phyloP scores from a whole-genome alignment of 208 protist genomes.

The Trypanosomatidae sp. region DNA sequence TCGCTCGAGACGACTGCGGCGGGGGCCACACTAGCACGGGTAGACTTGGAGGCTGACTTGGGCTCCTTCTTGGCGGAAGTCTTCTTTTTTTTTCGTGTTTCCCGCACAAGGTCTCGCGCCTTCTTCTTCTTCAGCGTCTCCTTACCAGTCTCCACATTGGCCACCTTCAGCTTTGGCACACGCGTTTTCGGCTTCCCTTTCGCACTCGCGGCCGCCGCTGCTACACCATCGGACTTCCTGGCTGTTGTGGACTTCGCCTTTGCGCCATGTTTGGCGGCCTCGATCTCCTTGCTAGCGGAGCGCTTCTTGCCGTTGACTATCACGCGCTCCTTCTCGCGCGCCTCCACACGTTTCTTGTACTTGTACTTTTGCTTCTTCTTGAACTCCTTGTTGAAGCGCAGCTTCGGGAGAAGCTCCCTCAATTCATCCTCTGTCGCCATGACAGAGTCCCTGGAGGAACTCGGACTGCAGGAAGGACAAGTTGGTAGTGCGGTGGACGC shows the following conservation, averaged over 20 bases:
- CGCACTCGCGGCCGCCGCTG: not conserved
- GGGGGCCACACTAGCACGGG: not conserved
- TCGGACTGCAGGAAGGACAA: not conserved
- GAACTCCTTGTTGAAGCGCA: slow-evolving; percentile 64
- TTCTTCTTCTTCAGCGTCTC: slow-evolving; percentile 61
- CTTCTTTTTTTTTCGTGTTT: slow-evolving; percentile 35
- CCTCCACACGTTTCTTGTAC: slow-evolving; percentile 43
- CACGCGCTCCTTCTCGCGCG: slow-evolving; percentile 29
- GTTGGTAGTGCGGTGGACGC: not conserved
- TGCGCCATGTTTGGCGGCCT: slow-evolving; percentile 11
- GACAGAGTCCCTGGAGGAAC: not conserved
- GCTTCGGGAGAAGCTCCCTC: slow-evolving; percentile 36
- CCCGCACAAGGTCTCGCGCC: slow-evolving; percentile 33
- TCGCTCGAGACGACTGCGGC: not conserved
- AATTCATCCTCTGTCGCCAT: slow-evolving; percentile 30
- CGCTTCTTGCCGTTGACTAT: slow-evolving; percentile 30
- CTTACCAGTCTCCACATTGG: slow-evolving; percentile 41
- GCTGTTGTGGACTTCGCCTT: not conserved
- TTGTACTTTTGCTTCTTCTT: slow-evolving; percentile 46
- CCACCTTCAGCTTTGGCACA: slow-evolving; percentile 43
- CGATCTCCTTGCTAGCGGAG: slow-evolving; percentile 9
- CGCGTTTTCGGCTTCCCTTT: slow-evolving; percentile 36
- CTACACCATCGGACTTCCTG: not conserved
- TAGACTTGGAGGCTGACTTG: not conserved
- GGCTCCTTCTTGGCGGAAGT: slow-evolving; percentile 7